Conservation (phyloP, 2,329 filamentous ascomycete genomes). For the Acephala macrosclerotiorum region DNA sequence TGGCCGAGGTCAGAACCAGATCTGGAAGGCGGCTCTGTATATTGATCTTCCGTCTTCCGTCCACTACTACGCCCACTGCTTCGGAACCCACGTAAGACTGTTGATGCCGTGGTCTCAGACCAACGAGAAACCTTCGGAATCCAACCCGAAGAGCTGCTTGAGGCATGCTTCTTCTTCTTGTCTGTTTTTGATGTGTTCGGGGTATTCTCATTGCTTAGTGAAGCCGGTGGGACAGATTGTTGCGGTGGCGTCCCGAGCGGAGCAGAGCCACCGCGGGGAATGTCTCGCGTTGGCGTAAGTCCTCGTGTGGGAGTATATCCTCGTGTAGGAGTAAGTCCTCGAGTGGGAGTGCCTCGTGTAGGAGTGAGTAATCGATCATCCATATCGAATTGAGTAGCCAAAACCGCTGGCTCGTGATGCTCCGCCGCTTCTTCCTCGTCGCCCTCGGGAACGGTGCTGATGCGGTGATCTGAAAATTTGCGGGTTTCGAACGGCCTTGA, state of each 20-base stretch:
- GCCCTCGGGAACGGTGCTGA: conserved; percentile 87
- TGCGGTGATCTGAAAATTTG: conserved; percentile 76
- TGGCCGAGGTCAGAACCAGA: conserved; percentile 80
- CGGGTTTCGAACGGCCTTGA: conserved; percentile 48
- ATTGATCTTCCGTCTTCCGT: conserved; percentile 67
- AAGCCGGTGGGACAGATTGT: conserved; percentile 44
- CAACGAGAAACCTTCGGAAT: conserved; percentile 95
- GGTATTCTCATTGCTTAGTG: conserved; percentile 81
- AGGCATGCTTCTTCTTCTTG: conserved; percentile 88
- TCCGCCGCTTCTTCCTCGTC: conserved; percentile 65
- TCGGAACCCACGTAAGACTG: conserved; percentile 79
- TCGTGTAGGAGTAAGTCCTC: conserved; percentile 51
- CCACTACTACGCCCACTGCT: conserved; percentile 65
- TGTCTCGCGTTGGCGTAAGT: conserved; percentile 63
- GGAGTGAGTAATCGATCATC: conserved; percentile 69
- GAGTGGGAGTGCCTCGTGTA: conserved; percentile 56
- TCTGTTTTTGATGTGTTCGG: conserved; percentile 78
- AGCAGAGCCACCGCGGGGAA: conserved; percentile 58
- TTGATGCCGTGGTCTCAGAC: conserved; percentile 96
- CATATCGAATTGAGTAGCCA: conserved; percentile 64
- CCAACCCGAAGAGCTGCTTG: conserved; percentile 77
- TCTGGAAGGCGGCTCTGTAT: conserved; percentile 63
- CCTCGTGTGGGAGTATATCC: conserved; percentile 55
- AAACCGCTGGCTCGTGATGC: conserved; percentile 53
- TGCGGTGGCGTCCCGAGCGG: conserved; percentile 67